A percentile compares a stretch with the other conserved stretches of the same genome.
Conservation (phyloP, 2,329 filamentous ascomycete genomes). For the Ophiostoma angusticollis region DNA sequence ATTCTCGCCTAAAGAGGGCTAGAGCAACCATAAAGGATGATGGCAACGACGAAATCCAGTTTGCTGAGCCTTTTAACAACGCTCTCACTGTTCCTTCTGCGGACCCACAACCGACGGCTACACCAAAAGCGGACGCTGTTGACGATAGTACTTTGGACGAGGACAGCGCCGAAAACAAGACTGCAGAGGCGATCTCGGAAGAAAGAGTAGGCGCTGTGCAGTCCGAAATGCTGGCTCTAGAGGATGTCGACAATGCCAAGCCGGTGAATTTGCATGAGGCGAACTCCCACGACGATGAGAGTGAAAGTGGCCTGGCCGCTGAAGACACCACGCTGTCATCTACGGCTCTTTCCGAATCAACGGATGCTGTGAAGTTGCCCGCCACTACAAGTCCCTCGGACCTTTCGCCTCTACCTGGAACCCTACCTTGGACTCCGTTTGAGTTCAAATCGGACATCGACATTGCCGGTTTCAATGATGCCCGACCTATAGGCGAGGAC, state of each 20-base stretch:
- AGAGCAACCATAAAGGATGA: slow-evolving; percentile 53
- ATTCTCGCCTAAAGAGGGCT: slow-evolving; percentile 63
- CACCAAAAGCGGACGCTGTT: not conserved
- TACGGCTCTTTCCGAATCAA: slow-evolving; percentile 37
- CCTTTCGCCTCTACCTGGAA: slow-evolving; percentile 35
- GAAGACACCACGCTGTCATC: slow-evolving; percentile 43
- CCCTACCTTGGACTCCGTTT: slow-evolving; percentile 45
- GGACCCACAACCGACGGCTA: slow-evolving; percentile 1
- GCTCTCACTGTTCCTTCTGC: slow-evolving; percentile 8
- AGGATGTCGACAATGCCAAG: not conserved
- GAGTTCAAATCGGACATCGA: slow-evolving; percentile 42
- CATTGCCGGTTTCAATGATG: slow-evolving; percentile 37
- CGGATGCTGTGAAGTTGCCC: slow-evolving; percentile 35
- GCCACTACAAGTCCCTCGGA: slow-evolving; percentile 38
- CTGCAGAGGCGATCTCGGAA: not conserved
- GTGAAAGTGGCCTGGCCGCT: slow-evolving; percentile 31
- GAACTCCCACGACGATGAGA: slow-evolving; percentile 24
- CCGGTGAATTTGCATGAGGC: slow-evolving; percentile 7
- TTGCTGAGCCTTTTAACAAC: slow-evolving; percentile 43
- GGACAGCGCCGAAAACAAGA: not conserved
- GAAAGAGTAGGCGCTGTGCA: too few relatives aligned
- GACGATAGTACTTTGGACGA: not conserved
- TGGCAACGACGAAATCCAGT: slow-evolving; percentile 61
- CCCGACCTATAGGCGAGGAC: slow-evolving; percentile 34
- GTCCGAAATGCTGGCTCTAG: not conserved